Percentiles rank a stretch among this genome's conserved stretches.
These are phyloP conservation scores for Plasmodium yoelii DNA, from an alignment of 169 alveolate genomes.

Conservation along the genomic window DNA sequence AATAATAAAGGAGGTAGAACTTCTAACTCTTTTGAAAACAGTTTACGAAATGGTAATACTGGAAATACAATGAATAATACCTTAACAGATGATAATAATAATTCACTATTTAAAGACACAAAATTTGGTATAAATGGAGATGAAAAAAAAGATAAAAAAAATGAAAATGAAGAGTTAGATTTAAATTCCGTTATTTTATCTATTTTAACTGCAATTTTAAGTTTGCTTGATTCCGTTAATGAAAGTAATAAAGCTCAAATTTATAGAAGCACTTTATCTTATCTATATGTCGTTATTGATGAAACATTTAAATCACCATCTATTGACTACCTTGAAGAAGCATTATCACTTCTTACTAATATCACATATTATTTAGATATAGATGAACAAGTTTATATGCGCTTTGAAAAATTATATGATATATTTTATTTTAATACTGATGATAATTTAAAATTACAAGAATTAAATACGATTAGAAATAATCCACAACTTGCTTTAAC, in stretches of 20 bases:
- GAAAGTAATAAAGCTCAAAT: constrained; percentile 57
- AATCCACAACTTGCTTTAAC: constrained; percentile 52
- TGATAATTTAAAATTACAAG: constrained; percentile 40
- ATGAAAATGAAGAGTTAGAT: constrained; percentile 70
- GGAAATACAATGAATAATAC: neutral
- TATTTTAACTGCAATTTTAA: constrained; percentile 49
- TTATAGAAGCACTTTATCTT: constrained; percentile 46
- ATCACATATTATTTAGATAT: constrained; percentile 62
- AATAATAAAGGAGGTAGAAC: constrained; percentile 1
- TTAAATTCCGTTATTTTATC: constrained; percentile 45
- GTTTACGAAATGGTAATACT: constrained; percentile 9
- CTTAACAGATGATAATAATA: neutral
- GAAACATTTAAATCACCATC: constrained; percentile 75
- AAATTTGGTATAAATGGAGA: constrained; percentile 1
- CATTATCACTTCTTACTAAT: constrained; percentile 50
- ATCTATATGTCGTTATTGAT: constrained; percentile 57
- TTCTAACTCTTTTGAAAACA: constrained; percentile 17
- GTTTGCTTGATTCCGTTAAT: constrained; percentile 64
- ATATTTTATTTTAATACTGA: constrained; percentile 70
- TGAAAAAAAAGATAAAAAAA: constrained; percentile 48
- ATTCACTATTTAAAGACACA: constrained; percentile 9
- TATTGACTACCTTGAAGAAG: constrained; percentile 67
- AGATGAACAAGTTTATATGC: constrained; percentile 60
- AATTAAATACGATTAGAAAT: constrained; percentile 24
- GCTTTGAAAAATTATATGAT: constrained; percentile 69